Percentiles rank a stretch among this genome's conserved stretches.
Evolutionary conservation across 1,284 basidiomycete genomes (phyloP).

Genomic region (Termitomyces sp.): DNA sequence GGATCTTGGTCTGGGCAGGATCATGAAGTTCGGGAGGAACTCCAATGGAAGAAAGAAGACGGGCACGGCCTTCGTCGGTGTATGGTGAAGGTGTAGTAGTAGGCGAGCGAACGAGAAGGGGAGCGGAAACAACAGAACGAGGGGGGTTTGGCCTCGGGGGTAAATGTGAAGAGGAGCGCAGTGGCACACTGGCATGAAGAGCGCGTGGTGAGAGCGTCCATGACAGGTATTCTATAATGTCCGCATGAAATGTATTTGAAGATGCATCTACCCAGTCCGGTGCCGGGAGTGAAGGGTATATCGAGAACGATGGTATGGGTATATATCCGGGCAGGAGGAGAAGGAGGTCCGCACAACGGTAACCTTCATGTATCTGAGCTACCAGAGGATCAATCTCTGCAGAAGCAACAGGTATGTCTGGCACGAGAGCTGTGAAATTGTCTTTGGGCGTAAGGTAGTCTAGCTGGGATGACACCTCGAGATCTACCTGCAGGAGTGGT

Average conservation of each 20-base stretch:
- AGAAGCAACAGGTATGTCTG: slow-evolving; percentile 50
- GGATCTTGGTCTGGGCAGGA: slow-evolving; percentile 45
- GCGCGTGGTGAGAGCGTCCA: slow-evolving; percentile 2
- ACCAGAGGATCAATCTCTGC: slow-evolving; percentile 54
- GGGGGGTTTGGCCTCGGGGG: slow-evolving; percentile 22
- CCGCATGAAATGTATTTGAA: slow-evolving; percentile 38
- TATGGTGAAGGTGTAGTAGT: slow-evolving; percentile 37
- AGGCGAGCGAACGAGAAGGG: slow-evolving; percentile 60
- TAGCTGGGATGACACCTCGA: slow-evolving; percentile 19
- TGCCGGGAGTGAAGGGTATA: slow-evolving; percentile 50
- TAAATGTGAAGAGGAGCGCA: slow-evolving; percentile 13
- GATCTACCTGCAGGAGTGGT: slow-evolving; percentile 31
- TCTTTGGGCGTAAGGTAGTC: slow-evolving; percentile 15
- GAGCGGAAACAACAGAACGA: slow-evolving; percentile 47
- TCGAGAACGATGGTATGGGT: slow-evolving; percentile 66
- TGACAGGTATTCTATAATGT: slow-evolving; percentile 38
- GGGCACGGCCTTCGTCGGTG: slow-evolving; percentile 44
- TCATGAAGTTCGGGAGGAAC: slow-evolving; percentile 50
- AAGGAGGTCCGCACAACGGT: slow-evolving; percentile 66
- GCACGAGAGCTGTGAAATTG: slow-evolving; percentile 25
- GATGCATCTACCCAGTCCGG: slow-evolving; percentile 54
- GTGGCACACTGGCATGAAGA: slow-evolving; percentile 16
- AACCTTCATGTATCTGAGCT: slow-evolving; percentile 57
- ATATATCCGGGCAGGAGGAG: slow-evolving; percentile 68
- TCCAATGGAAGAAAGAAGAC: slow-evolving; percentile 51